Evolutionary conservation across 208 protist species (phyloP), one percentile per base, ranked within the genome.

Genomic region (Trypanosoma boissoni): DNA sequence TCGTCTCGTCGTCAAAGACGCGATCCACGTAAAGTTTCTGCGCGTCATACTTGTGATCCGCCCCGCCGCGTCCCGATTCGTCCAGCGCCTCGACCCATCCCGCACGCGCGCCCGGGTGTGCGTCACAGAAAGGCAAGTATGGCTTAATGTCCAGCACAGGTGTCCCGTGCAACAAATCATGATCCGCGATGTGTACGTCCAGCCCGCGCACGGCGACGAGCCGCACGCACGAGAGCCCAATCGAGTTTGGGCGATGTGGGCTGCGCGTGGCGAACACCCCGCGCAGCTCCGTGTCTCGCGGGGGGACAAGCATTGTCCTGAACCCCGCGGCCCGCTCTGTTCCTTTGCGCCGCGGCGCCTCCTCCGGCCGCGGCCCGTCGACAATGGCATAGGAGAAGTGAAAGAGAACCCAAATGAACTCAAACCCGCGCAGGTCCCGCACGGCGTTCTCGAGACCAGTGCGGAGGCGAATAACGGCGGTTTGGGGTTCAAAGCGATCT

Each of bases 71-170:
- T 1, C 88, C 88, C 26, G 73, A 84, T 3, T 60, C 67, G 18
- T 95, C 80, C 37, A 96, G 64, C 66, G 69, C 78, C 44, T 88
- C 71, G 20, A 96, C 86, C 88, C 88, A 95, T 2, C 88, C 87
- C 16, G 76, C 78, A 24, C 76, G 76, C 26, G 87, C 86, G 12
- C 86, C 44, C 0, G 86, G 82, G 64, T 92, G 82, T 8, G 84
- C 78, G 50, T 97, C 88, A 56, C 83, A 95, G 68, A 89, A 93
- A 6, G 86, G 84, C 26, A 97, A 56, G 50, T 98, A 98, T 3
- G 96, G 96, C 74, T 99, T 99, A 57, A 99, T 95, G 62, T 99
- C 97, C 20, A 99, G 73, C 48, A 99, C 88, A 6, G 96, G 95
- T 24, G 97, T 99, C 27, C 95, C 93, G 69, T 98, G 89, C 18